Evolutionary conservation across 23 red algal species (phyloP).

Genomic region (Cyanidioschyzon merolae): DNA sequence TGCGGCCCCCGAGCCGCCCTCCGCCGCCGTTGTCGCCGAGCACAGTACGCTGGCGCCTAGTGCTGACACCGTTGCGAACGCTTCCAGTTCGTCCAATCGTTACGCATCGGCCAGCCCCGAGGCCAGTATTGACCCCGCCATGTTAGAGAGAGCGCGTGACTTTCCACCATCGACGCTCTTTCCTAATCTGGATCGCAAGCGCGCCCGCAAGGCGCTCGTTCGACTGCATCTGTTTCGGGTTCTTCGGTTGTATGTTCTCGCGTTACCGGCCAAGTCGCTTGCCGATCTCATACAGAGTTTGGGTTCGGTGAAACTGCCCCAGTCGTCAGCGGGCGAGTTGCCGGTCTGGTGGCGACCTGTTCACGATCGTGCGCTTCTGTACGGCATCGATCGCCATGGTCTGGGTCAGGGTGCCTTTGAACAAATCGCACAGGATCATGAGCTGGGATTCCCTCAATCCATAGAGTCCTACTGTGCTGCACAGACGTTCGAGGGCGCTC

Average conservation of each 20-base stretch:
- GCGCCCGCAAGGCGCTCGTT: slow-evolving; percentile 47
- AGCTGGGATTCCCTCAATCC: slow-evolving; percentile 50
- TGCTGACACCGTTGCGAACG: no score
- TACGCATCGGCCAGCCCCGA: background rate
- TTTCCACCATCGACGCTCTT: slow-evolving; percentile 33
- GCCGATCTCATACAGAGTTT: slow-evolving; percentile 25
- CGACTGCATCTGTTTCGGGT: slow-evolving; percentile 59
- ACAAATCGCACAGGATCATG: slow-evolving; percentile 40
- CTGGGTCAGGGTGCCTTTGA: slow-evolving; percentile 49
- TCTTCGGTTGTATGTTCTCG: slow-evolving; percentile 53
- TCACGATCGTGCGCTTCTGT: slow-evolving; percentile 63
- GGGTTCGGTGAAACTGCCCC: background rate
- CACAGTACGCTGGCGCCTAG: no score
- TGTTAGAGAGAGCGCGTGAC: background rate
- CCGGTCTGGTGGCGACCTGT: slow-evolving; percentile 69
- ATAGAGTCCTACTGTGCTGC: slow-evolving; percentile 2
- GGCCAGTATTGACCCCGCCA: background rate
- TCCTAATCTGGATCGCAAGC: slow-evolving; percentile 37
- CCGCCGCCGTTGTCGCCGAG: background rate
- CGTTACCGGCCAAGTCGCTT: slow-evolving; percentile 18
- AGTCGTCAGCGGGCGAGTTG: slow-evolving; percentile 43
- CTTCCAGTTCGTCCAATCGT: background rate
- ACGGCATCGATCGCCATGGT: slow-evolving; percentile 81
- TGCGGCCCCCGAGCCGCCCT: background rate
- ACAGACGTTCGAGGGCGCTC: background rate